Conservation (phyloP, 1,139 yeast species). For the Magnusiomyces fungicola region DNA sequence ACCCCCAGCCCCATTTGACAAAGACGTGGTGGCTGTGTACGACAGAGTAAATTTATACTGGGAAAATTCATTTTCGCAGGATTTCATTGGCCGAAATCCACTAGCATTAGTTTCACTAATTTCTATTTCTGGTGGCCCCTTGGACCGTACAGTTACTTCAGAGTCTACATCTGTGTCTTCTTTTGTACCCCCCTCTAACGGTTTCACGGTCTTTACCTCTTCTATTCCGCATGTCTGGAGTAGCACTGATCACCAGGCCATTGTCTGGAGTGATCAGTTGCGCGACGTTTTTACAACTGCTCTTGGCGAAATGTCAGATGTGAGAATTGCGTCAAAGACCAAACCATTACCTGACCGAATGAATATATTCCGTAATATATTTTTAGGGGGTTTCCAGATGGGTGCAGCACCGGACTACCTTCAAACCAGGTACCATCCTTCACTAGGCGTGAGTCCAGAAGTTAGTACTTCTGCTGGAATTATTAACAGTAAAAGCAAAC, state of each 20-base stretch:
- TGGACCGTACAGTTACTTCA: slow-evolving; percentile 68
- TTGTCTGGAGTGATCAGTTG: slow-evolving; percentile 83
- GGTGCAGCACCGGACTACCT: slow-evolving; percentile 12
- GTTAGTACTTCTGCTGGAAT: not conserved
- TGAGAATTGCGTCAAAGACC: slow-evolving; percentile 45
- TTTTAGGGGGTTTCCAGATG: slow-evolving; percentile 36
- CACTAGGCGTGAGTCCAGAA: too few species aligned
- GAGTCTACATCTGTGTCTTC: slow-evolving; percentile 67
- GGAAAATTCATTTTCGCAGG: slow-evolving; percentile 45
- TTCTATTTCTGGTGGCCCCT: slow-evolving; percentile 72
- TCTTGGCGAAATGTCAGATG: slow-evolving; percentile 50
- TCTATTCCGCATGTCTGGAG: slow-evolving; percentile 88
- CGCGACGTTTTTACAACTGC: slow-evolving; percentile 49
- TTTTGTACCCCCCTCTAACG: slow-evolving; percentile 58
- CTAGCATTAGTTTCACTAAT: slow-evolving; percentile 28
- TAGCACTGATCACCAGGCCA: slow-evolving; percentile 78
- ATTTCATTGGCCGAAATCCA: slow-evolving; percentile 28
- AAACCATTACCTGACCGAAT: slow-evolving; percentile 48
- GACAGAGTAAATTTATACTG: slow-evolving; percentile 66
- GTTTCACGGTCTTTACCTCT: slow-evolving; percentile 68
- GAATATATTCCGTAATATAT: slow-evolving; percentile 43
- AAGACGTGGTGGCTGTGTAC: slow-evolving; percentile 61
- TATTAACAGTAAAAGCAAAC: not conserved
- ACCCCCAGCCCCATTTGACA: slow-evolving; percentile 80
- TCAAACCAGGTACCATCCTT: slow-evolving; percentile 11